Evolutionary conservation across 164 flowering plant genomes (phyloP).

Genomic region (Annona cherimola): DNA sequence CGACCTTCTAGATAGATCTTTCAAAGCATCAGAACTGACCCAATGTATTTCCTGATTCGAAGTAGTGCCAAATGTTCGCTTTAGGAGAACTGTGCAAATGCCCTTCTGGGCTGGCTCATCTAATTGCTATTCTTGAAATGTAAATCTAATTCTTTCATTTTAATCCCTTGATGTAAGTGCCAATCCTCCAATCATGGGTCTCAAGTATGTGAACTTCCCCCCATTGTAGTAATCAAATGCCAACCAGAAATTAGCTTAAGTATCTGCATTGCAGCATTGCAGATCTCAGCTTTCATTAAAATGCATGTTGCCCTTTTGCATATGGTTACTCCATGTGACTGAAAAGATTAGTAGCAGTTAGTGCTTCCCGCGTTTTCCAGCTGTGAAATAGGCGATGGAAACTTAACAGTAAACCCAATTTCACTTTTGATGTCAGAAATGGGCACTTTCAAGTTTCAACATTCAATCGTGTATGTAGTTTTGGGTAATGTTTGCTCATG

Average conservation of each 20-base stretch:
- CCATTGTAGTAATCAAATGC: background rate
- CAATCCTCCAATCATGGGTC: background rate
- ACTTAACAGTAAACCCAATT: no score
- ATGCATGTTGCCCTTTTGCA: background rate
- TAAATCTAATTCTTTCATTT: slow-evolving; percentile 6
- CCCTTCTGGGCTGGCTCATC: background rate
- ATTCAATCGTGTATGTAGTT: no score
- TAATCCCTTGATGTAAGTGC: background rate
- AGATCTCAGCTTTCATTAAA: no score
- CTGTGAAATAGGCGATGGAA: no score
- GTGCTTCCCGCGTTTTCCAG: no score
- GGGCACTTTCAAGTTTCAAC: no score
- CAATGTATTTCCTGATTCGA: background rate
- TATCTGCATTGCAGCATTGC: background rate
- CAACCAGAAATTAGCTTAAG: background rate
- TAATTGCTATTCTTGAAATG: background rate
- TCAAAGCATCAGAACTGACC: slow-evolving; percentile 36
- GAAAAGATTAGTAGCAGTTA: no score
- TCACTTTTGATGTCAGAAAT: no score
- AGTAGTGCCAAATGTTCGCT: background rate
- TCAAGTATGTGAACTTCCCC: background rate
- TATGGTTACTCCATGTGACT: background rate
- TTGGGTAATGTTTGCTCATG: no score
- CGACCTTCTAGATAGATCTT: slow-evolving; percentile 46
- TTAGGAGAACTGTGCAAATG: background rate